A percentile compares a stretch with the other conserved stretches of the same genome.
phyloP scores from a whole-genome alignment of 495 filamentous ascomycete genomes.

The Sabuloglossum arenarium region DNA sequence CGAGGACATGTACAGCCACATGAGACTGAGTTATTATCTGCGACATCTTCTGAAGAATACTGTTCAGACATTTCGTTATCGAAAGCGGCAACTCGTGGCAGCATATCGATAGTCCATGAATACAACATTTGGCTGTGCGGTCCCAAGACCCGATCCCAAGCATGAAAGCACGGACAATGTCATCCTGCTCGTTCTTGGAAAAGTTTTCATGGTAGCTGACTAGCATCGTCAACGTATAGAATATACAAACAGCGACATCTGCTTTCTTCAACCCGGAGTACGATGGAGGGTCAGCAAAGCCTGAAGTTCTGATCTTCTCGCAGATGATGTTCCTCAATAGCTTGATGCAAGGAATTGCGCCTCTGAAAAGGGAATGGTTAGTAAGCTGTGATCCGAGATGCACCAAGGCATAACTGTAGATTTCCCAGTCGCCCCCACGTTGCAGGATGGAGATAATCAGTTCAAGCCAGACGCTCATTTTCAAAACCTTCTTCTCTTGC shows the following conservation, averaged over 20 bases:
- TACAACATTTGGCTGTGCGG: slow-evolving; percentile 69
- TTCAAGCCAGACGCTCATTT: slow-evolving; percentile 58
- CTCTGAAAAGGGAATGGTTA: slow-evolving; percentile 69
- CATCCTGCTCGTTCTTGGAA: slow-evolving; percentile 67
- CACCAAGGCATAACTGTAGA: slow-evolving; percentile 76
- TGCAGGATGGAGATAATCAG: slow-evolving; percentile 51
- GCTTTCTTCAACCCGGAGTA: slow-evolving; percentile 61
- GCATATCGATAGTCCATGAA: slow-evolving; percentile 83
- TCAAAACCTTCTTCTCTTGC: slow-evolving; percentile 21
- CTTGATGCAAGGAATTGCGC: slow-evolving; percentile 48
- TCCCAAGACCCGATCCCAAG: slow-evolving; percentile 68
- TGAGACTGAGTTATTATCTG: slow-evolving; percentile 85
- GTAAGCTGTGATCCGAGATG: slow-evolving; percentile 75
- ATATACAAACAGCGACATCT: slow-evolving; percentile 74
- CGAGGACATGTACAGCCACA: slow-evolving; percentile 81
- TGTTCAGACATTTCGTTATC: slow-evolving; percentile 58
- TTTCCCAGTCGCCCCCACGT: slow-evolving; percentile 71
- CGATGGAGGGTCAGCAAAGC: slow-evolving; percentile 53
- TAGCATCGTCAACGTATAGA: slow-evolving; percentile 63
- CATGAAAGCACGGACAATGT: slow-evolving; percentile 68
- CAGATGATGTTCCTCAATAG: slow-evolving; percentile 58
- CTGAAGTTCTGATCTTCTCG: slow-evolving; percentile 54
- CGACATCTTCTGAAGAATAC: slow-evolving; percentile 76
- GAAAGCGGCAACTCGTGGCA: slow-evolving; percentile 79
- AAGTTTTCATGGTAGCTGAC: slow-evolving; percentile 76